Evolutionary conservation across 2,329 filamentous ascomycete genomes (phyloP), one percentile per base, ranked within the genome.

Genomic region (Diplodia sapinea): DNA sequence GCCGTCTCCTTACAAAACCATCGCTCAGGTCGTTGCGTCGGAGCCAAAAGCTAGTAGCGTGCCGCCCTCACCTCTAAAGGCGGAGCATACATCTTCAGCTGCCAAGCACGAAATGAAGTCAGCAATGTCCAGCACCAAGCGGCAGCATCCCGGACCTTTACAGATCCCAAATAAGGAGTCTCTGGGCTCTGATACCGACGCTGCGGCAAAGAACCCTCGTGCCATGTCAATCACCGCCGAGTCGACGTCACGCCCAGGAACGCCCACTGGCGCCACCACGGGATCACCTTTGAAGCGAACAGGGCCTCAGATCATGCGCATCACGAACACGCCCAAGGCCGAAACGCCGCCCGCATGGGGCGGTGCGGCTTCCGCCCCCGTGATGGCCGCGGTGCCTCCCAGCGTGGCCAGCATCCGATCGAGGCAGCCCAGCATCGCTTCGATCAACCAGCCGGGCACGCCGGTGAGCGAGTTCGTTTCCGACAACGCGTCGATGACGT

Each of bases 401-500:
- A 76, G 73, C 1, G 74, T 81, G 8, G 79, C 77, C 23, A 81
- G 81, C 64, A 72, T 83, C 17, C 77, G 82, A 8, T 84, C 83
- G 23, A 80, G 85, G 31, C 82, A 86, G 73, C 81, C 82, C 6
- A 86, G 82, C 68, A 77, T 88, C 13, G 84, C 86, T 8, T 88
- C 87, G 1, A 78, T 84, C 61, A 86, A 89, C 67, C 82, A 86
- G 7, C 90, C 91, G n/a, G 88, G 88, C 33, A 93, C 91, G 0
- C 91, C 91, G 0, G 86, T 82, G 1, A 93, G 90, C 74, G 91
- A 94, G 73, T 82, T 88, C 67, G 83, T 92, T 43, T 93, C 90
- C n/a, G 91, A 94, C 74, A 92, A 86, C 66, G 88, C 91, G 12
- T 93, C 90, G 0, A 82, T 93, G 26, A 84, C 92, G 4, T 94